Conservation (phyloP, 2,329 filamentous ascomycete genomes). For the Periconia sp. region DNA sequence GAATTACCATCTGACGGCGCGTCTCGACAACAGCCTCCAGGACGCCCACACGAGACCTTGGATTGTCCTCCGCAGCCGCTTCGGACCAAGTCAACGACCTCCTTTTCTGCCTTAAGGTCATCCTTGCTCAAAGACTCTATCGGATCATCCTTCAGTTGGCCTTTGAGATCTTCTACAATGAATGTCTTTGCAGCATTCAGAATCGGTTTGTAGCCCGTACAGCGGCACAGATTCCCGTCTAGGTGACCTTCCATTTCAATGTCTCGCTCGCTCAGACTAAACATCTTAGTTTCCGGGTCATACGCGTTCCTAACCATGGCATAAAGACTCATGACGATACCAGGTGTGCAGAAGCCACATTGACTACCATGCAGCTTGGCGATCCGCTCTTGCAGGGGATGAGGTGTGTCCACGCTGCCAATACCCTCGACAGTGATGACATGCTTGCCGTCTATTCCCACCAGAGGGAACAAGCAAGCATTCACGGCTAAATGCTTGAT, state of each 20-base stretch:
- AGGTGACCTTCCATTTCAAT: conserved; percentile 62
- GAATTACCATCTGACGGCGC: conserved; percentile 36
- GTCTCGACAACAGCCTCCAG: conserved; percentile 47
- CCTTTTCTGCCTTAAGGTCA: conserved; percentile 30
- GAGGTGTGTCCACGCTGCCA: conserved; percentile 81
- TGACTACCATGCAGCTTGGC: conserved; percentile 91
- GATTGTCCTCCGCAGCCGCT: conserved; percentile 31
- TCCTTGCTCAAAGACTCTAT: conserved; percentile 56
- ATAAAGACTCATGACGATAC: conserved; percentile 93
- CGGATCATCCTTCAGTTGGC: conserved; percentile 56
- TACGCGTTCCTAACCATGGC: conserved; percentile 78
- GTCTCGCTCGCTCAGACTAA: conserved; percentile 40
- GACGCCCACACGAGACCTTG: conserved; percentile 42
- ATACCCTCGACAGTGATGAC: conserved; percentile 97
- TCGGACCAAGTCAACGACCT: conserved; percentile 29
- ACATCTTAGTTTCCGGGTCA: conserved; percentile 40
- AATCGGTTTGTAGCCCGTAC: conserved; percentile 92
- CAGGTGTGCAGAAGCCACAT: conserved; percentile 93
- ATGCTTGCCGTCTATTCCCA: conserved; percentile 94
- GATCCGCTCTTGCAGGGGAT: conserved; percentile 88
- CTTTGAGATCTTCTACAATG: conserved; percentile 59
- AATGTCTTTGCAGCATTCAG: conserved; percentile 93
- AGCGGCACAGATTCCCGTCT: conserved; percentile 92
- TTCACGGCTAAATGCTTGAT: conserved; percentile 96
- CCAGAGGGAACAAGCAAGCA: conserved; percentile 87